A percentile compares a stretch with the other conserved stretches of the same genome.
phyloP scores from a whole-genome alignment of 2,329 filamentous ascomycete genomes.

The Xylariaceae sp. region DNA sequence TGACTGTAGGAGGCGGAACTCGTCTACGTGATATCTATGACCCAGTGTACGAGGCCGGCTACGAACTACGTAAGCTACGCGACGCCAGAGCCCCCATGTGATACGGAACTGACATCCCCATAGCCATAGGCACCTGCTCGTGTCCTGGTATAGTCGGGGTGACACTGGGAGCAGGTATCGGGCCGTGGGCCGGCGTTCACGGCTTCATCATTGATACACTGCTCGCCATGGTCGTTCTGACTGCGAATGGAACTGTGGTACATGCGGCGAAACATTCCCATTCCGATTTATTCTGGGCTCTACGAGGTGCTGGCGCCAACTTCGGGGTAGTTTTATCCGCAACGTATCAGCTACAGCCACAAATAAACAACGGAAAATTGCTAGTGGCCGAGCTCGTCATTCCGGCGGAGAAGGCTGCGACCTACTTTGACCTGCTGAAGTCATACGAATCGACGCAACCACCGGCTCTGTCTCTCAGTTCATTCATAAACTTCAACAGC shows the following conservation, averaged over 20 bases:
- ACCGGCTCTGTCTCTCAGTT: no score
- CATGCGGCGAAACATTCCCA: conserved; percentile 10
- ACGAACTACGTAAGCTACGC: conserved; percentile 2
- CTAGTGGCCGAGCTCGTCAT: neutral
- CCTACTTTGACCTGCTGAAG: neutral
- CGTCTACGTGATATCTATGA: neutral
- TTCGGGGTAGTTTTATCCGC: conserved; percentile 19
- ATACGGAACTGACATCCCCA: neutral
- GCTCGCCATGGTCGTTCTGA: conserved; percentile 13
- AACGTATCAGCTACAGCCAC: conserved; percentile 14
- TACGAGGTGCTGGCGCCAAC: conserved; percentile 19
- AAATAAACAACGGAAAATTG: conserved; percentile 11
- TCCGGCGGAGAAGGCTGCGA: neutral
- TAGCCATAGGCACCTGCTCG: conserved; percentile 9
- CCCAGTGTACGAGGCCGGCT: conserved; percentile 2
- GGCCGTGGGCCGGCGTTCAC: conserved; percentile 11
- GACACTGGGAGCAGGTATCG: conserved; percentile 17
- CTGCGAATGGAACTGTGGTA: conserved; percentile 6
- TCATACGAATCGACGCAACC: no score
- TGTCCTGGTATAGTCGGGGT: conserved; percentile 14
- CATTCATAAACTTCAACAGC: no score
- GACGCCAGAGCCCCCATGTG: neutral
- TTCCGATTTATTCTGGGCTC: conserved; percentile 20
- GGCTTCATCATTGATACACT: conserved; percentile 18
- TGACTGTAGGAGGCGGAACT: conserved; percentile 3